Conservation (phyloP, 2,329 filamentous ascomycete species). For the Hyphodiscus sp. region DNA sequence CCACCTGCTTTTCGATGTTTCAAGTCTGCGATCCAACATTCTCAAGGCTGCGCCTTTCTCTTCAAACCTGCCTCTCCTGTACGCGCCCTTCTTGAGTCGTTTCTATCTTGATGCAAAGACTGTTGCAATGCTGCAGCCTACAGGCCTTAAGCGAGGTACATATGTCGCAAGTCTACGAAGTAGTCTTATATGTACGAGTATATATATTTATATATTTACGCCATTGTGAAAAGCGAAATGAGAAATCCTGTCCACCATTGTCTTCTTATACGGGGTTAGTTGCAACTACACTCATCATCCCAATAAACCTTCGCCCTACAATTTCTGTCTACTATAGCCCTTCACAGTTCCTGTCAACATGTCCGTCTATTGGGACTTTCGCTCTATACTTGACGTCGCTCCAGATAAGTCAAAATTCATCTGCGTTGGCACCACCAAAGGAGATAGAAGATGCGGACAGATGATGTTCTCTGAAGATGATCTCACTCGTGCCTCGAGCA, state of each 20-base stretch:
- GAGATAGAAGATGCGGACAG: not conserved
- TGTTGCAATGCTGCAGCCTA: not conserved
- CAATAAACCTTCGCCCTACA: too few relatives aligned
- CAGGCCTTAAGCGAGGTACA: too few relatives aligned
- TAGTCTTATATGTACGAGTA: too few relatives aligned
- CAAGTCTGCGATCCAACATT: not conserved
- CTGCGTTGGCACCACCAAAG: not conserved
- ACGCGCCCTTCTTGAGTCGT: not conserved
- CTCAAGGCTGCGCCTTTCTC: not conserved
- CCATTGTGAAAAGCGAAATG: too few relatives aligned
- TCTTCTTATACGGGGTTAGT: too few relatives aligned
- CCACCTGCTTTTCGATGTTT: not conserved
- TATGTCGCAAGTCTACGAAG: too few relatives aligned
- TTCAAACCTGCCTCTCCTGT: not conserved
- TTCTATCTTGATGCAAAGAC: not conserved
- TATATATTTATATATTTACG: too few relatives aligned
- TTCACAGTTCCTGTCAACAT: not conserved
- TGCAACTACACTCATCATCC: too few relatives aligned
- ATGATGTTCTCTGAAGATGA: not conserved
- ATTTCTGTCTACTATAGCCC: not conserved
- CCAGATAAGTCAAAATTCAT: not conserved
- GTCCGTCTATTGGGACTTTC: not conserved
- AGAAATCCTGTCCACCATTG: too few relatives aligned
- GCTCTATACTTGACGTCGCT: not conserved
- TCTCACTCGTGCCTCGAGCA: not conserved